Base-by-base conservation (phyloP, 1,284 basidiomycete genomes). In the Malassezia sp. region DNA sequence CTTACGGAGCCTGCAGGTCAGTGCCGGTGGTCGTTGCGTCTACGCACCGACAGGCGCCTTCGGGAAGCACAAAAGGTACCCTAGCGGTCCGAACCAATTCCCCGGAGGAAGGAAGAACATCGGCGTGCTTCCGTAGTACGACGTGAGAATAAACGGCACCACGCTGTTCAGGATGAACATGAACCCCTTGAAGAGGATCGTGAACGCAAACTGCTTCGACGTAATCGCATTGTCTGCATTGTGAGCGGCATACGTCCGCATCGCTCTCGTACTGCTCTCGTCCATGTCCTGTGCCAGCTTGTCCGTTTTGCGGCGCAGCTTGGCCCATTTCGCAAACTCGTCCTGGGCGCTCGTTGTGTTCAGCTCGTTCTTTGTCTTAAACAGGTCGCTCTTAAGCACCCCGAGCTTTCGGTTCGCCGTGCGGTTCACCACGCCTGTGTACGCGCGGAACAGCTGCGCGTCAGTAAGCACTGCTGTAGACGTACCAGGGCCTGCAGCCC, bases 321-420 rank as follows among this genome's bases (percentile, higher is more conserved):
- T 91, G 34, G 91, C 91, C 93, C 93, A 97, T 73, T 89, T 96
- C 14, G 90, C 85, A 71, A 99, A 97, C 69, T 97, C 84, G 68
- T 96, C 91, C 70, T 97, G 91, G 11, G 87, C 85, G 60, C 84
- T 88, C 23, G 90, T 97, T 63, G 82, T 80, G 49, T 83, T 73
- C 8, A 97, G 78, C 69, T 95, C 85, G 29, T 84, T 79, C 74
- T 91, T 90, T 40, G 79, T 52, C 84, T 81, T 18, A 34, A 48
- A 54, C 26, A 69, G 51, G 14, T 63, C 58, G 17, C 45, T 50
- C 18, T 61, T 60, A 26, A 61, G 46, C 3, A 34, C 8, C 5
- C 44, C 52, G 35, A 59, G 62, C 12, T 42, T 18, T 21, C 41
- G 31, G 6, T 54, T 43, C 3, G 57, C 53, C 7, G 36, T 24